Percentiles rank a stretch among this genome's conserved stretches.
These are phyloP conservation scores for Cadophora gregata DNA, from an alignment of 2,329 filamentous ascomycete species.

Conservation along the genomic window DNA sequence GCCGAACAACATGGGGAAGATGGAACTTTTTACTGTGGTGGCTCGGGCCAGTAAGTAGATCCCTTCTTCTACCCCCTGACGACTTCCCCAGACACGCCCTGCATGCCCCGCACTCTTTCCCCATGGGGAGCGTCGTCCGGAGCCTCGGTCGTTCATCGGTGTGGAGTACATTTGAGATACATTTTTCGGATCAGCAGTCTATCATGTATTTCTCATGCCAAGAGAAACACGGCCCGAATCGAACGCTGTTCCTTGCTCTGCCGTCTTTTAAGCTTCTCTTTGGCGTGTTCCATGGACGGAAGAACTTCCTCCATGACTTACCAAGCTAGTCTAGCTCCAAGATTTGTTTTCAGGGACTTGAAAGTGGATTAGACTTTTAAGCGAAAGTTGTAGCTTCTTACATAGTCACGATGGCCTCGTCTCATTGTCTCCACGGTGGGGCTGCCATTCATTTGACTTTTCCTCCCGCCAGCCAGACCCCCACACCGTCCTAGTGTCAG, in stretches of 20 bases:
- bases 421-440: background rate
- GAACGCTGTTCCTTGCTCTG: background rate
- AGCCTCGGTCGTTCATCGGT: conserved; percentile 1
- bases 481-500: background rate
- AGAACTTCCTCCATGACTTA: conserved; percentile 2
- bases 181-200: background rate
- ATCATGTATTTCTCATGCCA: background rate
- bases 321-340: background rate
- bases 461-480: background rate
- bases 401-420: background rate
- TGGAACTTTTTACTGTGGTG: background rate
- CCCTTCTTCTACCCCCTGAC: background rate
- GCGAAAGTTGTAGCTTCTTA: background rate
- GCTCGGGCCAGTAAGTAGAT: background rate
- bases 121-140: conserved; percentile 1
- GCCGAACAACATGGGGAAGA: background rate
- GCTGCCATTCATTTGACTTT: background rate
- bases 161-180: conserved; percentile 1
- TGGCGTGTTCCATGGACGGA: background rate
- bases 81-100: background rate
- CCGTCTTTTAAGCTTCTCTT: background rate
- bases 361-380: background rate
- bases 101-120: conserved; percentile 8
- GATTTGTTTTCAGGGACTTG: background rate
- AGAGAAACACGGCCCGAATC: background rate